phyloP scores from a whole-genome alignment of 169 alveolate species.

The Cryptosporidium bovis region DNA sequence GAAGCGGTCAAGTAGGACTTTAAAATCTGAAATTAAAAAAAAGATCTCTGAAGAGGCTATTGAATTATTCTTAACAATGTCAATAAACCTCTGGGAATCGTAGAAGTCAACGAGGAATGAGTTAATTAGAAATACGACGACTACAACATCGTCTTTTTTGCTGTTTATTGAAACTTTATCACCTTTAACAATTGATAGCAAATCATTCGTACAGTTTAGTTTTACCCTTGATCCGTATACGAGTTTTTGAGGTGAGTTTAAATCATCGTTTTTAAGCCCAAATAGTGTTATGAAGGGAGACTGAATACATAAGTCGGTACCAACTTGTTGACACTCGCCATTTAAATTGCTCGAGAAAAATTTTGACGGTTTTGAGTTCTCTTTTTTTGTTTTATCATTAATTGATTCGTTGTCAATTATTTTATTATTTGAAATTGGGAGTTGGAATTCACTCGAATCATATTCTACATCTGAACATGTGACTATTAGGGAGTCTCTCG shows the following conservation, averaged over 20 bases:
- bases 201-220: constrained; percentile 51
- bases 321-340: not conserved
- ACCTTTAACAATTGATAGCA: constrained; percentile 25
- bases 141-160: constrained; percentile 9
- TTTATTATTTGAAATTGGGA: constrained; percentile 45
- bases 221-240: constrained; percentile 44
- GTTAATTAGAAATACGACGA: constrained; percentile 22
- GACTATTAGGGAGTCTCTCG: constrained; percentile 37
- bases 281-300: constrained; percentile 55
- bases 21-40: constrained; percentile 59
- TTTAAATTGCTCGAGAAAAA: not conserved
- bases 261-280: constrained; percentile 15
- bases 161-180: constrained; percentile 12
- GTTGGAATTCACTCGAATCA: constrained; percentile 8
- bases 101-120: constrained; percentile 69
- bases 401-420: not conserved
- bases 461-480: constrained; percentile 44
- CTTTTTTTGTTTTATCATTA: not conserved
- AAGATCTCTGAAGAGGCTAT: constrained; percentile 60
- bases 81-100: constrained; percentile 68
- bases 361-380: not conserved
- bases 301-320: constrained; percentile 44
- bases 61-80: constrained; percentile 37
- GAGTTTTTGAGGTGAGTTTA: constrained; percentile 41
- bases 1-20: constrained; percentile 62